phyloP scores from a whole-genome alignment of 2,329 filamentous ascomycete genomes.

The Cryoendolithus antarcticus region DNA sequence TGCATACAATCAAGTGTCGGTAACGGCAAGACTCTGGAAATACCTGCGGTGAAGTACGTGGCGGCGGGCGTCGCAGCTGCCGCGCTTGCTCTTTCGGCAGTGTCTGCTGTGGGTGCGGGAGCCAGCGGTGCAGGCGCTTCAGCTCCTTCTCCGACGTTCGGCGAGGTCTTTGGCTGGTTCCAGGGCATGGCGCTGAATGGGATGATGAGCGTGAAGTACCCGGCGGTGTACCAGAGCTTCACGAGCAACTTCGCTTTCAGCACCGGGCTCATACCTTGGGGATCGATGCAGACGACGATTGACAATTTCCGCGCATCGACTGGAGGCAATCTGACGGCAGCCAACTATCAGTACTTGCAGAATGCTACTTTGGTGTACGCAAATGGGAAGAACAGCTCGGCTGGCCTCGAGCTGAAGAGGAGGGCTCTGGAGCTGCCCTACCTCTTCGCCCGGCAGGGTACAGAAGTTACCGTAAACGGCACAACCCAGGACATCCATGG shows the following conservation, averaged over 20 bases:
- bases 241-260: constrained; percentile 90
- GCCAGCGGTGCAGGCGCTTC: constrained; percentile 46
- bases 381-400: constrained; percentile 43
- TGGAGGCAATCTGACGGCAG: constrained; percentile 73
- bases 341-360: constrained; percentile 61
- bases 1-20: constrained; percentile 71
- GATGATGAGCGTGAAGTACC: constrained; percentile 86
- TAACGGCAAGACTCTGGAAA: constrained; percentile 72
- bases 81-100: constrained; percentile 49
- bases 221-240: constrained; percentile 78
- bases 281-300: constrained; percentile 63
- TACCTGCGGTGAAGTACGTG: constrained; percentile 68
- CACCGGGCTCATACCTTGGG: constrained; percentile 72
- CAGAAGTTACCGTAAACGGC: constrained; percentile 29
- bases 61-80: constrained; percentile 74
- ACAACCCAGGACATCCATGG: constrained; percentile 22
- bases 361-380: constrained; percentile 65
- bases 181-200: constrained; percentile 91
- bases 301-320: constrained; percentile 70
- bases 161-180: constrained; percentile 78
- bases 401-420: constrained; percentile 9
- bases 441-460: constrained; percentile 20
- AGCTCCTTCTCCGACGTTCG: constrained; percentile 69
- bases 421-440: constrained; percentile 15
- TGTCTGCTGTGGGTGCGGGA: constrained; percentile 51